Conservation (phyloP, 1,284 basidiomycete genomes). For the Irpex sp. region DNA sequence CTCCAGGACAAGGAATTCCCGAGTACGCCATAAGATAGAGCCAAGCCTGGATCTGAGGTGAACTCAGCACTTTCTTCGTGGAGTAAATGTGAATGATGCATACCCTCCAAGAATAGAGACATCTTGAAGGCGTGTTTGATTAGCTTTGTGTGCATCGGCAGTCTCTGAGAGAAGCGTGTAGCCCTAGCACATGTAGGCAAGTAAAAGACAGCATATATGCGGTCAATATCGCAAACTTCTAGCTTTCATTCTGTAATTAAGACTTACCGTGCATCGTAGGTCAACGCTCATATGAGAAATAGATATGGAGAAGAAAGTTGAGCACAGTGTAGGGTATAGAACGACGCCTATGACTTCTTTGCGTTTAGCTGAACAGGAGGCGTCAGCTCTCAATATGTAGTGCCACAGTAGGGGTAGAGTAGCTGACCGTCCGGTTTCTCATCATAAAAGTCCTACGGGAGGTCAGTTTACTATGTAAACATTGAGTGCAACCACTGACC, state of each 20-base stretch:
- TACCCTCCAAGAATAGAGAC: slow-evolving; percentile 25
- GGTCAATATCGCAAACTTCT: too few species aligned
- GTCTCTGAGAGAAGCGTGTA: slow-evolving; percentile 31
- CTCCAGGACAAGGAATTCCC: slow-evolving; percentile 54
- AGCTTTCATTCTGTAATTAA: background rate
- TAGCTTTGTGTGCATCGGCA: slow-evolving; percentile 22
- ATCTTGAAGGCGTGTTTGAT: slow-evolving; percentile 28
- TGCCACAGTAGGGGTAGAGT: background rate
- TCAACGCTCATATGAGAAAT: slow-evolving; percentile 24
- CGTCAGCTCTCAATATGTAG: too few species aligned
- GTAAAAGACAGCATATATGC: background rate
- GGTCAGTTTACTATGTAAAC: background rate
- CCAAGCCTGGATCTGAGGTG: slow-evolving; percentile 22
- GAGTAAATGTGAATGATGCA: slow-evolving; percentile 1
- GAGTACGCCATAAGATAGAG: slow-evolving; percentile 27
- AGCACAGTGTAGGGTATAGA: slow-evolving; percentile 26
- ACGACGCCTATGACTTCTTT: slow-evolving; percentile 25
- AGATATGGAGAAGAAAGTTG: slow-evolving; percentile 27
- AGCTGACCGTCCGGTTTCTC: slow-evolving; percentile 13
- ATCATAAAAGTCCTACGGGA: slow-evolving; percentile 25
- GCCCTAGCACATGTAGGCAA: slow-evolving; percentile 16
- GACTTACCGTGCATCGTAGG: slow-evolving; percentile 28
- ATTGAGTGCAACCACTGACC: slow-evolving; percentile 20
- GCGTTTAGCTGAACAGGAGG: slow-evolving; percentile 7
- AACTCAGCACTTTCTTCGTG: background rate